These are phyloP conservation scores for Lagenidium sp. DNA, from an alignment of 352 stramenopile species.

Conservation along the genomic window DNA sequence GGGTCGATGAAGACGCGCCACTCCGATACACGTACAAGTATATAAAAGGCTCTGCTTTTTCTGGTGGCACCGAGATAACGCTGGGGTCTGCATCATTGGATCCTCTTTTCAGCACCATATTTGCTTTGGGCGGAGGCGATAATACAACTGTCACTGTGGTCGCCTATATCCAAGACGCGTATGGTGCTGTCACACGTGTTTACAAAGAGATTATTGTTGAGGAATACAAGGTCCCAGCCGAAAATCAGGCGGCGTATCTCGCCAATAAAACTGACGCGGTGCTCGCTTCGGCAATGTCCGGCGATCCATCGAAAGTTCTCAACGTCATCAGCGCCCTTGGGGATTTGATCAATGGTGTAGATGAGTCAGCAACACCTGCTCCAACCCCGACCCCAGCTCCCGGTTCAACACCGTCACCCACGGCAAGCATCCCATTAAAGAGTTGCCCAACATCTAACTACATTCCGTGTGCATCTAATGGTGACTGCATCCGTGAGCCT, in stretches of 20 bases:
- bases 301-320: constrained; percentile 47
- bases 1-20: constrained; percentile 58
- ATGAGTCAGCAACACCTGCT: constrained; percentile 14
- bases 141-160: constrained; percentile 61
- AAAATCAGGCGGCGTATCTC: constrained; percentile 42
- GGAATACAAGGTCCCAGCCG: constrained; percentile 24
- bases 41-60: constrained; percentile 45
- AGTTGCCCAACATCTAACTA: constrained; percentile 34
- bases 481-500: constrained; percentile 36
- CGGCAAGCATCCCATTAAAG: constrained; percentile 22
- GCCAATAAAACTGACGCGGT: constrained; percentile 40
- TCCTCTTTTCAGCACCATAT: constrained; percentile 35
- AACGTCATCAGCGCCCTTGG: constrained; percentile 57
- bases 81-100: constrained; percentile 44
- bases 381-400: constrained; percentile 14
- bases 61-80: constrained; percentile 33
- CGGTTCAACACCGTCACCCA: constrained; percentile 12
- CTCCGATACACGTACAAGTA: constrained; percentile 70
- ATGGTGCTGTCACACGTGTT: constrained; percentile 32
- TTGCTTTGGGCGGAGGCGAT: constrained; percentile 37
- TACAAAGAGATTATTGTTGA: constrained; percentile 46
- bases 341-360: constrained; percentile 46
- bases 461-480: constrained; percentile 33
- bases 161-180: constrained; percentile 45
- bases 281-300: constrained; percentile 31